Evolutionary conservation across 768 basidiomycete species (phyloP).

Genomic region (Ramaria sp.): DNA sequence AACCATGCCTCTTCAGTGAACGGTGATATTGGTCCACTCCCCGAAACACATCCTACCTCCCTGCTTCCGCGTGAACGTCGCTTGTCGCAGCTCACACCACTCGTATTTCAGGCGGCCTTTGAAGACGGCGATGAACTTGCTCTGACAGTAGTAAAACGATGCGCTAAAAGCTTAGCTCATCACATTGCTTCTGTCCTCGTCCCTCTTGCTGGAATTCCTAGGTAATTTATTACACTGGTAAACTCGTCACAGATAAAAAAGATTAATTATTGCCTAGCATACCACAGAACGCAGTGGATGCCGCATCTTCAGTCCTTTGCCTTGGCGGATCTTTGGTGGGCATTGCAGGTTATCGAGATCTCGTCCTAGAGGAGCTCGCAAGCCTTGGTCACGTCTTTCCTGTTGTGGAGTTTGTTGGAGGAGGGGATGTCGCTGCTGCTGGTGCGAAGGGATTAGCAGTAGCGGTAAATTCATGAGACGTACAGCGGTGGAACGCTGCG

Average conservation of each 20-base stretch:
- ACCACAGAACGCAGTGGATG: constrained; percentile 25
- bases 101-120: constrained; percentile 74
- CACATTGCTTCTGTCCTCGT: constrained; percentile 47
- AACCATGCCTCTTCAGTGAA: background rate
- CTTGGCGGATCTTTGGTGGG: constrained; percentile 75
- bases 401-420: constrained; percentile 52
- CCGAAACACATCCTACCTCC: constrained; percentile 15
- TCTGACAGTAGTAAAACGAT: constrained; percentile 39
- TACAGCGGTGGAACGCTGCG: background rate
- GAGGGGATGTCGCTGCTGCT: constrained; percentile 55
- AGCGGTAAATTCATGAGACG: background rate
- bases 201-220: constrained; percentile 20
- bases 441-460: constrained; percentile 48
- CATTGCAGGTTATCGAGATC: constrained; percentile 43
- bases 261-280: background rate
- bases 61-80: constrained; percentile 53
- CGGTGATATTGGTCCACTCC: background rate
- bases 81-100: constrained; percentile 58
- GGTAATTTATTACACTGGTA: background rate
- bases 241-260: background rate
- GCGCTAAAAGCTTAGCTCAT: constrained; percentile 43
- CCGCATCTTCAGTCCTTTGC: constrained; percentile 50
- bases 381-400: constrained; percentile 51
- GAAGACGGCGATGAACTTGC: constrained; percentile 57
- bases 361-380: constrained; percentile 44